phyloP scores from a whole-genome alignment of 306 rosid genomes.

The Arachis hypogaea region DNA sequence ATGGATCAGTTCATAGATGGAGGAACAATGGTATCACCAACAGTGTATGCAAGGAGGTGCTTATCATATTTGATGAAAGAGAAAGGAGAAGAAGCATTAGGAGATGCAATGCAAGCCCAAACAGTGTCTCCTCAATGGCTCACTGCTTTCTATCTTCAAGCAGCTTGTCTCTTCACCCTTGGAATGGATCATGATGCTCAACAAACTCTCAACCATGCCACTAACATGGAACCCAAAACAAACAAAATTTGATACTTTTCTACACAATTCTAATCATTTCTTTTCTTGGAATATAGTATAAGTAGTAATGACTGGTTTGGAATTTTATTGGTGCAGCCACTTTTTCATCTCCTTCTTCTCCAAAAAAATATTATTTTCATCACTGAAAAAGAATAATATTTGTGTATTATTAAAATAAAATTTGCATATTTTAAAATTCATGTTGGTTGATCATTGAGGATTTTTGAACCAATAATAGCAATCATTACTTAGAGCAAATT shows the following conservation, averaged over 20 bases:
- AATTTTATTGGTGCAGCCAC: background rate
- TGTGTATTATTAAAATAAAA: too few relatives aligned
- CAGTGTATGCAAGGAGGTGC: constrained; percentile 89
- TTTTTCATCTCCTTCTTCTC: background rate
- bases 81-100: constrained; percentile 75
- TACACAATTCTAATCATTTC: constrained; percentile 25
- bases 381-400: too few relatives aligned
- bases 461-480: too few relatives aligned
- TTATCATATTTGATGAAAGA: constrained; percentile 82
- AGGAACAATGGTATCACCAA: constrained; percentile 96
- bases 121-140: constrained; percentile 94
- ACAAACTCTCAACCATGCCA: constrained; percentile 84
- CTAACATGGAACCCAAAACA: constrained; percentile 82
- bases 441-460: too few relatives aligned
- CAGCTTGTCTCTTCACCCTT: constrained; percentile 81
- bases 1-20: constrained; percentile 79
- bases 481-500: too few relatives aligned
- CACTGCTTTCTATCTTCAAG: constrained; percentile 90
- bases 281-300: background rate
- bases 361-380: too few relatives aligned
- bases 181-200: constrained; percentile 96
- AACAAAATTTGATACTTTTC: constrained; percentile 57
- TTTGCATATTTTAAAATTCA: too few relatives aligned
- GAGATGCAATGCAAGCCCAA: constrained; percentile 98
- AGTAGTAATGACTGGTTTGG: constrained; percentile 35